phyloP scores from a whole-genome alignment of 2,329 filamentous ascomycete species.

The Corynespora cassiicola region DNA sequence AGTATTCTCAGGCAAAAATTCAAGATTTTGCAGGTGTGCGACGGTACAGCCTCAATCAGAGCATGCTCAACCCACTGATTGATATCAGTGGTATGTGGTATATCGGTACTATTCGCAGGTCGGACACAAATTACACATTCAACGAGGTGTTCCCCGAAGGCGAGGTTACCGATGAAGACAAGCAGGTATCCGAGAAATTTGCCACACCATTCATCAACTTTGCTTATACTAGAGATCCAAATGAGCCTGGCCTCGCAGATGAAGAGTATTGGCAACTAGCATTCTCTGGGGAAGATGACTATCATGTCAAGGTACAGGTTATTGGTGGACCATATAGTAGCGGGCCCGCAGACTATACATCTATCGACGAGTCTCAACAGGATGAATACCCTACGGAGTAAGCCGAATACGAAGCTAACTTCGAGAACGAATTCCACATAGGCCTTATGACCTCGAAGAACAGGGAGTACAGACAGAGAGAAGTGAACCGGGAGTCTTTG shows the following conservation, averaged over 20 bases:
- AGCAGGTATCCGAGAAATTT: conserved; percentile 8
- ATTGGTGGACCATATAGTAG: conserved; percentile 8
- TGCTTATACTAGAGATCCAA: conserved; percentile 13
- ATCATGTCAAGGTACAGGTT: conserved; percentile 3
- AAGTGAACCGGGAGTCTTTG: conserved; percentile 4
- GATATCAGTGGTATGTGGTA: conserved; percentile 18
- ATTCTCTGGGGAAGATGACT: background rate
- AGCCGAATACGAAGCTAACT: background rate
- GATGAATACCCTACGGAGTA: background rate
- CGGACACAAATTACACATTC: conserved; percentile 19
- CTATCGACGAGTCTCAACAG: background rate
- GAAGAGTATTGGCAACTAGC: conserved; percentile 1
- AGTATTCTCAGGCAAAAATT: too few relatives aligned
- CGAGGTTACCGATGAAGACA: conserved; percentile 2
- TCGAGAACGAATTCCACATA: too few relatives aligned
- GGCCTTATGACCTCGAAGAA: background rate
- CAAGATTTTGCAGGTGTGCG: too few relatives aligned
- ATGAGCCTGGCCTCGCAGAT: background rate
- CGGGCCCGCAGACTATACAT: conserved; percentile 1
- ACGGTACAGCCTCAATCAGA: conserved; percentile 9
- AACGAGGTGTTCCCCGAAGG: conserved; percentile 15
- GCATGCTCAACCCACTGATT: conserved; percentile 12
- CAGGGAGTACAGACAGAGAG: conserved; percentile 1
- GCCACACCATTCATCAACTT: conserved; percentile 9
- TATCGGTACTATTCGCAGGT: conserved; percentile 11